Percentiles rank a stretch among this genome's conserved stretches.
phyloP scores from a whole-genome alignment of 2,329 filamentous ascomycete genomes.

The Aureobasidium sp. region DNA sequence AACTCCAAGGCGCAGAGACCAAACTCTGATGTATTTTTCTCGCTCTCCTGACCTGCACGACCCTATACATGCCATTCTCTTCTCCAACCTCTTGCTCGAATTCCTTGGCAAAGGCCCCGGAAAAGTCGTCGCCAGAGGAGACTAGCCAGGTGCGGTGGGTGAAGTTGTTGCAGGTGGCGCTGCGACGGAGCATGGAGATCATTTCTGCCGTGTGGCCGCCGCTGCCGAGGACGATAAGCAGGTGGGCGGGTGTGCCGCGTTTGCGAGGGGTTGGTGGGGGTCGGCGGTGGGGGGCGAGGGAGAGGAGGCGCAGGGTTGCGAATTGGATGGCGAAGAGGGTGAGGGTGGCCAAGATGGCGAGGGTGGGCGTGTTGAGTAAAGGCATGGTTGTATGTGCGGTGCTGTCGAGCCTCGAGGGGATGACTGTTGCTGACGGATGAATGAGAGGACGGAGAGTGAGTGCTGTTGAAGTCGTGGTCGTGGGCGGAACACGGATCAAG shows the following conservation, averaged over 20 bases:
- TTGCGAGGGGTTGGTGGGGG: conserved; percentile 23
- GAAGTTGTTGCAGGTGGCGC: conserved; percentile 37
- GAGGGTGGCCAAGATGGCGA: conserved; percentile 28
- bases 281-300: conserved; percentile 30
- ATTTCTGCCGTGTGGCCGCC: conserved; percentile 95
- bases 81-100: conserved; percentile 48
- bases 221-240: conserved; percentile 79
- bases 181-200: conserved; percentile 69
- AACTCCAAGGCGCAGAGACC: conserved; percentile 63
- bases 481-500: neutral
- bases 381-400: neutral
- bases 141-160: conserved; percentile 74
- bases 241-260: conserved; percentile 44
- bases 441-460: neutral
- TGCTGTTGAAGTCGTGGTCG: neutral
- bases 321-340: conserved; percentile 30
- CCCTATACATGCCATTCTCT: conserved; percentile 46
- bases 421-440: neutral
- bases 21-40: conserved; percentile 76
- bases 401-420: neutral
- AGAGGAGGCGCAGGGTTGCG: conserved; percentile 33
- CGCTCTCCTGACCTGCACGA: conserved; percentile 67
- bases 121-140: conserved; percentile 68
- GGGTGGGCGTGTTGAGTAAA: conserved; percentile 7
- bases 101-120: conserved; percentile 53